Percentiles rank a stretch among this genome's conserved stretches.
Evolutionary conservation across 1,284 basidiomycete genomes (phyloP).

Genomic region (Ustilago cynodontis): DNA sequence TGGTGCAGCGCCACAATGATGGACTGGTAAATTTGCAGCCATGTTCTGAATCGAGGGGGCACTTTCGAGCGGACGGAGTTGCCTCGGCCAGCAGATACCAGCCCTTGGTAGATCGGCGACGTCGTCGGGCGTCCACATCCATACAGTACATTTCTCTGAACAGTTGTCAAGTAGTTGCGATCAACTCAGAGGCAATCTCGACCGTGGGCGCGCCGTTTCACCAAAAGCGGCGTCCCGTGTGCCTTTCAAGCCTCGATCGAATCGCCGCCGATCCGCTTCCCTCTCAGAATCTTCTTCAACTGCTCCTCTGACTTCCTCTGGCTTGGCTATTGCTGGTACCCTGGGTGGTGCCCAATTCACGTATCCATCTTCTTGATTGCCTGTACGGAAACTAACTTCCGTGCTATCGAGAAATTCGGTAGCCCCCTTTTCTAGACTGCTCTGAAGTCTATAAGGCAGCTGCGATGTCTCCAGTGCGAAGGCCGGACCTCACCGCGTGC

Average conservation of each 20-base stretch:
- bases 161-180: neutral
- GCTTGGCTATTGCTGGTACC: neutral
- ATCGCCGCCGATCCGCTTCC: neutral
- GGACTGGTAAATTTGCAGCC: neutral
- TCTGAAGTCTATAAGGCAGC: too few species aligned
- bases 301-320: neutral
- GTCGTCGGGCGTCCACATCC: neutral
- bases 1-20: slow-evolving; percentile 1
- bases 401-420: too few species aligned
- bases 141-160: too few species aligned
- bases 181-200: slow-evolving; percentile 9
- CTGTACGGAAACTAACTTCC: too few species aligned
- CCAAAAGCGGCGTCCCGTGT: slow-evolving; percentile 18
- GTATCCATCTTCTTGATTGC: too few species aligned
- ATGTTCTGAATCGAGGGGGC: neutral
- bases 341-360: too few species aligned
- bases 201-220: slow-evolving; percentile 7
- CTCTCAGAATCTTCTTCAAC: neutral
- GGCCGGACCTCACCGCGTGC: too few species aligned
- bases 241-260: slow-evolving; percentile 4
- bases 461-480: too few species aligned
- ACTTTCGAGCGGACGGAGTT: slow-evolving; percentile 1
- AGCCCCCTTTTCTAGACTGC: too few species aligned
- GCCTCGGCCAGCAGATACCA: neutral
- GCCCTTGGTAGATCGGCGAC: slow-evolving; percentile 11